Evolutionary conservation across 2,329 filamentous ascomycete species (phyloP).

Genomic region (Tolypocladium capitatum): DNA sequence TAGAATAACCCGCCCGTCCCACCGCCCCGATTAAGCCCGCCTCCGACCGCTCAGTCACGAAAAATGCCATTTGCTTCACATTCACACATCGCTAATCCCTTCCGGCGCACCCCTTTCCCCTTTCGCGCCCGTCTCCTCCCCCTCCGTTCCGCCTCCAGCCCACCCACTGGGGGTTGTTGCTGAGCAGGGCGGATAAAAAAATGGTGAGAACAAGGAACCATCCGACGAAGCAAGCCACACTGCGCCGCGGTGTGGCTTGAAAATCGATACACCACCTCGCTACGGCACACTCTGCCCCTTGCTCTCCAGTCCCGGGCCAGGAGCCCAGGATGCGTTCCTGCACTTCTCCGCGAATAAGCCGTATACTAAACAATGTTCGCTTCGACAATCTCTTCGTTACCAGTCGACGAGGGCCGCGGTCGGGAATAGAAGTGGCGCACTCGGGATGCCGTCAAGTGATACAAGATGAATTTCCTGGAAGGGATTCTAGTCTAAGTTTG

Average conservation of each 20-base stretch:
- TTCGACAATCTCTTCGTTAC: neutral
- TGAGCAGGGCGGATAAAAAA: neutral
- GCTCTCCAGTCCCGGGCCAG: neutral
- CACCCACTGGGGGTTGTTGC: neutral
- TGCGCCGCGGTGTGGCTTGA: neutral
- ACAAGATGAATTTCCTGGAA: constrained; percentile 16
- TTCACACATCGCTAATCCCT: constrained; percentile 3
- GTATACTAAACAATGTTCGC: neutral
- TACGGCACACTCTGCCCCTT: neutral
- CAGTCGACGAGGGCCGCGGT: neutral
- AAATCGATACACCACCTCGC: neutral
- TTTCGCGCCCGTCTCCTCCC: neutral
- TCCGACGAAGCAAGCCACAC: neutral
- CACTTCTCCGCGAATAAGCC: neutral
- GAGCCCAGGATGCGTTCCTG: neutral
- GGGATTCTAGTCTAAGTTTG: constrained; percentile 6
- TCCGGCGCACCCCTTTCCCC: neutral
- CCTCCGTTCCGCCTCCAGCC: neutral
- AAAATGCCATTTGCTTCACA: constrained; percentile 1
- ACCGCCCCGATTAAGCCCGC: neutral
- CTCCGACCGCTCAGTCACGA: neutral
- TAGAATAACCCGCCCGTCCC: neutral
- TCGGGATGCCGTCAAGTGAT: constrained; percentile 9
- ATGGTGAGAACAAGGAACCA: neutral
- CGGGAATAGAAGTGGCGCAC: neutral